phyloP scores from a whole-genome alignment of 768 basidiomycete species.

The Mycena rosella region DNA sequence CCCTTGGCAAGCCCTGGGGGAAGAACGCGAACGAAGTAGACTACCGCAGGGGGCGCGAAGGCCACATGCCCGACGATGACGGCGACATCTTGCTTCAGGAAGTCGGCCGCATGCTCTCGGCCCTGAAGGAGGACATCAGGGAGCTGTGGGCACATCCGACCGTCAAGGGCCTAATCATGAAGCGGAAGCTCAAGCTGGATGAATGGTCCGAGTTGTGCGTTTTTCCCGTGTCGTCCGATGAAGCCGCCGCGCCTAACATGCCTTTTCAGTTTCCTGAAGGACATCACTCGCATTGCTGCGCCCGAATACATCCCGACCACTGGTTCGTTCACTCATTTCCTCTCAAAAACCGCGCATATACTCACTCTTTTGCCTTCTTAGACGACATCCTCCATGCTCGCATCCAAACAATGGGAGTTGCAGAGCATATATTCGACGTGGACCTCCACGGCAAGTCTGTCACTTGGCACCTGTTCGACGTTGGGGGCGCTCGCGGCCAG shows the following conservation, averaged over 20 bases:
- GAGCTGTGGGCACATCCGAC: slow-evolving; percentile 80
- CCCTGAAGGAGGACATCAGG: slow-evolving; percentile 73
- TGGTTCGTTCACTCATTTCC: slow-evolving; percentile 55
- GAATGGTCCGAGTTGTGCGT: slow-evolving; percentile 93
- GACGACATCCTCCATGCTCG: slow-evolving; percentile 93
- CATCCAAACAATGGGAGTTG: slow-evolving; percentile 91
- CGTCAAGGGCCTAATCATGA: slow-evolving; percentile 76
- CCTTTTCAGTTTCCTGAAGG: slow-evolving; percentile 73
- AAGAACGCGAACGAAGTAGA: slow-evolving; percentile 48
- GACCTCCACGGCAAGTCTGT: slow-evolving; percentile 83
- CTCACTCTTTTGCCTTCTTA: slow-evolving; percentile 46
- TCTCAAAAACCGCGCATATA: slow-evolving; percentile 43
- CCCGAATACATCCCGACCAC: slow-evolving; percentile 80
- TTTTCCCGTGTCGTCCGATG: slow-evolving; percentile 5
- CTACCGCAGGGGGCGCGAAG: slow-evolving; percentile 49
- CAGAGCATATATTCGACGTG: slow-evolving; percentile 87
- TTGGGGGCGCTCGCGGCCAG: slow-evolving; percentile 79
- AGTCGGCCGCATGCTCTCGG: slow-evolving; percentile 69
- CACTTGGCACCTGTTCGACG: slow-evolving; percentile 81
- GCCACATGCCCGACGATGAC: slow-evolving; percentile 49
- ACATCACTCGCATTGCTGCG: slow-evolving; percentile 79
- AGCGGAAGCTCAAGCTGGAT: slow-evolving; percentile 80
- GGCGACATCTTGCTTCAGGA: slow-evolving; percentile 72
- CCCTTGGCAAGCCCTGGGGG: slow-evolving; percentile 55
- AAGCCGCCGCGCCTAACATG: slow-evolving; percentile 31